Evolutionary conservation across 768 basidiomycete species (phyloP), one percentile per base, ranked within the genome.

Genomic region (Auricularia cornea): DNA sequence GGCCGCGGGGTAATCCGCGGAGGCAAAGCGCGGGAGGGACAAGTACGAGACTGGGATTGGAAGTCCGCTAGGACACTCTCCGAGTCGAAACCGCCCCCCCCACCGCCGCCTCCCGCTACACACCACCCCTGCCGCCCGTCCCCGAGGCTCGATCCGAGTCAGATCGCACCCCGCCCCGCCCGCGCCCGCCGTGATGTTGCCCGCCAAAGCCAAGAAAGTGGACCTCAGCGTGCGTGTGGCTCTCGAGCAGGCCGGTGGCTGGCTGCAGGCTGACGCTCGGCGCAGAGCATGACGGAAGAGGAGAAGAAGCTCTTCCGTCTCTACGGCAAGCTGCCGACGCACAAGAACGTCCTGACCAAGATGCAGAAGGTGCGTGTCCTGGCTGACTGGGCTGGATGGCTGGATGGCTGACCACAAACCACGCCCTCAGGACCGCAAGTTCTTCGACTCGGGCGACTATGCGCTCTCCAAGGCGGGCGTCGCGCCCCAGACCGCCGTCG

Each of bases 381-480:
- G 29, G 44, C 29, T 18, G 23, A 18, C 14, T 23, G 33, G 51
- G 10, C 54, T 11, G 28, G 29, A 3, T 57, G 2, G 8, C 51
- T n/a, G n/a, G 51, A 30, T 41, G 59, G 67, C 40, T 38, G 35
- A 38, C 35, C 16, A 14, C 16, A 10, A 14, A 62, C 63, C 66
- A 66, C 66, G 60, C 70, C 63, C 60, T 40, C 68, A 98, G 95
- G 96, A 99, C 72, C 91, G 97, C 71, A 98, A 98, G 77, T 99
- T 94, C 79, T 99, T 99, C 75, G 97, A 98, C 77, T 98, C 96
- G 62, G 97, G 97, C 63, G 97, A 99, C 75, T 98, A 98, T 72
- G 95, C 95, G 32, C 81, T 99, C 68, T 94, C 93, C 60, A 98
- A 98, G 75, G 97, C 97, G 2, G 54, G 97, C 30, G 87, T 89